Conservation (phyloP, 768 basidiomycete species). For the Galerina sulciceps region DNA sequence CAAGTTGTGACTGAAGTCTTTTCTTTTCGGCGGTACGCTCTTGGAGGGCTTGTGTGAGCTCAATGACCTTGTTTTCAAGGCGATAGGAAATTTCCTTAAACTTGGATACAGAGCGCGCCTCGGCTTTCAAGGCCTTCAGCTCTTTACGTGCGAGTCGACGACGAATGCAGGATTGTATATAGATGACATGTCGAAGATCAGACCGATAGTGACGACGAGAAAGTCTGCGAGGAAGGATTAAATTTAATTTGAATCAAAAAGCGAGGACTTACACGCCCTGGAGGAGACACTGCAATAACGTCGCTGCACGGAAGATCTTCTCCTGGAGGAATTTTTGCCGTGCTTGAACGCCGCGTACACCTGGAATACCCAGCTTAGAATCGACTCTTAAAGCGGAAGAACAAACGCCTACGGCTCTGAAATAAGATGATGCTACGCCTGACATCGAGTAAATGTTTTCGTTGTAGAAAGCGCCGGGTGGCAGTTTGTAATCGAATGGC, state of each 20-base stretch:
- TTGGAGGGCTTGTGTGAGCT: slow-evolving; percentile 93
- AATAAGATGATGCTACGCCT: slow-evolving; percentile 68
- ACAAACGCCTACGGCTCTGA: slow-evolving; percentile 77
- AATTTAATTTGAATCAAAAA: not conserved
- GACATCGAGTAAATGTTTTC: slow-evolving; percentile 68
- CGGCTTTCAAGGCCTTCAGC: slow-evolving; percentile 80
- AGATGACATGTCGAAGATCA: slow-evolving; percentile 76
- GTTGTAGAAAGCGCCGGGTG: slow-evolving; percentile 72
- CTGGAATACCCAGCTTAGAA: slow-evolving; percentile 37
- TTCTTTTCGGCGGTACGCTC: slow-evolving; percentile 91
- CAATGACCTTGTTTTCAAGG: slow-evolving; percentile 98
- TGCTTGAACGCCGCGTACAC: slow-evolving; percentile 74
- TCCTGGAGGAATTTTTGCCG: slow-evolving; percentile 62
- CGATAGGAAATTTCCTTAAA: slow-evolving; percentile 99
- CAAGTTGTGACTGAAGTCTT: slow-evolving; percentile 75
- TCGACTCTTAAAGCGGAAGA: not conserved
- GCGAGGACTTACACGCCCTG: slow-evolving; percentile 78
- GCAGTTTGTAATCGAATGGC: slow-evolving; percentile 79
- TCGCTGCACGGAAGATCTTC: slow-evolving; percentile 64
- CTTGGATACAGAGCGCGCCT: slow-evolving; percentile 96
- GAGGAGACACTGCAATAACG: slow-evolving; percentile 77
- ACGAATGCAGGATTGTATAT: slow-evolving; percentile 90
- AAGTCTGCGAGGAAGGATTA: slow-evolving; percentile 42
- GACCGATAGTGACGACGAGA: slow-evolving; percentile 55
- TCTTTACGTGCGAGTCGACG: slow-evolving; percentile 87